These are phyloP conservation scores for Wickerhamomyces canadensis DNA, from an alignment of 805 yeast species.

Conservation along the genomic window DNA sequence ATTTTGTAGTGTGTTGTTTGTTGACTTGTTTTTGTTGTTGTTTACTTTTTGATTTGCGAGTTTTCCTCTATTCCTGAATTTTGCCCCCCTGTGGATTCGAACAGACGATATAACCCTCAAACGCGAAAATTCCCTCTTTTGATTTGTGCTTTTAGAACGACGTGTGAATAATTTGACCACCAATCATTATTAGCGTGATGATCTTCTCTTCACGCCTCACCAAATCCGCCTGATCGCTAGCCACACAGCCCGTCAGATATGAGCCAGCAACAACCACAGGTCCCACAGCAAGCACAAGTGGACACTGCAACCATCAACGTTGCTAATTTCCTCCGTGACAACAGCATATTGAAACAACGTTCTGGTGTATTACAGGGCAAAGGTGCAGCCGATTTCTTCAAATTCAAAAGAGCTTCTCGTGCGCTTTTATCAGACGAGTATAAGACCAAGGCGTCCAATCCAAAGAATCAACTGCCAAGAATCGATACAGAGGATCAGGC, in stretches of 20 bases:
- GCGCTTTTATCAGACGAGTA: slow-evolving; percentile 75
- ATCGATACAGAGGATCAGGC: slow-evolving; percentile 51
- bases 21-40: neutral
- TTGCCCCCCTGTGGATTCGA: neutral
- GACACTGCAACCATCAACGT: slow-evolving; percentile 60
- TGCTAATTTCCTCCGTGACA: slow-evolving; percentile 65
- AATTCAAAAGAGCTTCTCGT: slow-evolving; percentile 76
- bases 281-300: slow-evolving; percentile 10
- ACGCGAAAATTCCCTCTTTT: too few species aligned
- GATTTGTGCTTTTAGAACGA: too few species aligned
- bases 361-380: slow-evolving; percentile 70
- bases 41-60: neutral
- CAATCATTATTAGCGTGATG: too few species aligned
- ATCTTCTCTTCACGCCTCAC: too few species aligned
- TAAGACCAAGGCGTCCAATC: slow-evolving; percentile 42
- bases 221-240: too few species aligned
- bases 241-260: too few species aligned
- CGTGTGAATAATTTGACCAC: too few species aligned
- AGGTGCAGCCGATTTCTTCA: slow-evolving; percentile 69
- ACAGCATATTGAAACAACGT: slow-evolving; percentile 69
- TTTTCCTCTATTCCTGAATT: neutral
- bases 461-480: slow-evolving; percentile 41
- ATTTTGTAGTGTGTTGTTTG: neutral
- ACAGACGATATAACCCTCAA: neutral
- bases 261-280: neutral